A percentile compares a stretch with the other conserved stretches of the same genome.
These are phyloP conservation scores for Colletotrichum tropicicola DNA, from an alignment of 2,329 filamentous ascomycete genomes.

Conservation along the genomic window DNA sequence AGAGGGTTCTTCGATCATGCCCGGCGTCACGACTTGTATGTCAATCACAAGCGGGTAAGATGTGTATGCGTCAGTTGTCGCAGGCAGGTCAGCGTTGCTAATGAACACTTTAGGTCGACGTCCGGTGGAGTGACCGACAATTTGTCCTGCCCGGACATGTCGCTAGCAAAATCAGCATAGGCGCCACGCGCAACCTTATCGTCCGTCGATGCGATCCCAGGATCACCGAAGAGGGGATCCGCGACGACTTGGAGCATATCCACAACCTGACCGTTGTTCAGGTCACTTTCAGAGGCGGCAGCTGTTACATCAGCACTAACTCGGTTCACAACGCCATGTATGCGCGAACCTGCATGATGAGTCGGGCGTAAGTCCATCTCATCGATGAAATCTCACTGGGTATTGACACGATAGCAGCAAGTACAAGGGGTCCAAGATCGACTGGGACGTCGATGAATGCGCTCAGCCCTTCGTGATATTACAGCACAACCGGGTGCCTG, in stretches of 20 bases:
- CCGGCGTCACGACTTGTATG: slow-evolving; percentile 72
- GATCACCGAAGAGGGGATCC: slow-evolving; percentile 71
- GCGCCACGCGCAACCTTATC: slow-evolving; percentile 79
- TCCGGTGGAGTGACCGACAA: slow-evolving; percentile 77
- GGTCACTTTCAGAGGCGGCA: slow-evolving; percentile 65
- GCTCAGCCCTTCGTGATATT: slow-evolving; percentile 62
- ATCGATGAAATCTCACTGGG: not conserved
- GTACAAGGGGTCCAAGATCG: slow-evolving; percentile 77
- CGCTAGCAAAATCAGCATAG: slow-evolving; percentile 68
- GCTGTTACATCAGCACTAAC: slow-evolving; percentile 78
- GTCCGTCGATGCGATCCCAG: slow-evolving; percentile 66
- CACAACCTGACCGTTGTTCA: slow-evolving; percentile 79
- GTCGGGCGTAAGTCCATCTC: slow-evolving; percentile 52
- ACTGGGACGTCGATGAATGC: slow-evolving; percentile 79
- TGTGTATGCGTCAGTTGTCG: too few species aligned
- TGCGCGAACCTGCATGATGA: slow-evolving; percentile 82
- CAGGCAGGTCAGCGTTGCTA: too few species aligned
- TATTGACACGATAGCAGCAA: slow-evolving; percentile 54
- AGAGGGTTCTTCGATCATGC: slow-evolving; percentile 71
- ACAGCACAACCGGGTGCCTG: slow-evolving; percentile 35
- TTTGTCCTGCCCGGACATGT: slow-evolving; percentile 72
- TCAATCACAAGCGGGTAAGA: slow-evolving; percentile 74
- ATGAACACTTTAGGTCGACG: slow-evolving; percentile 65
- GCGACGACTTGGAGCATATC: slow-evolving; percentile 82
- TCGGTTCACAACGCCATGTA: slow-evolving; percentile 80